Base-by-base conservation (phyloP, 2,329 filamentous ascomycete species). In the Aspergillus caelatus region DNA sequence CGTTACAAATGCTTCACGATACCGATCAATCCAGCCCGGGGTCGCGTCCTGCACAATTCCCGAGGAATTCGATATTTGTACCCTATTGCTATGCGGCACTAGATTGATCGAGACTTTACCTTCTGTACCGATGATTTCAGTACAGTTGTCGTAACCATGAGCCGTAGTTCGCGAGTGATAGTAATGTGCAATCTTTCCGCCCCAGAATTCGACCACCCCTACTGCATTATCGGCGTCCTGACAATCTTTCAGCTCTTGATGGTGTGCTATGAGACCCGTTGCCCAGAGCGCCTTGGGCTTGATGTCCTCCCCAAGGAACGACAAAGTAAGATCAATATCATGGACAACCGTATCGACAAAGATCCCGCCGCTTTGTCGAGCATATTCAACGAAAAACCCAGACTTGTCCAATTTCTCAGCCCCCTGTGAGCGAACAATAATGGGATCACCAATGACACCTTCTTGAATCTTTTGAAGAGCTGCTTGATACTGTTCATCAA, bases 281-380 rank as follows among this genome's bases (percentile, higher is more conserved):
- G 73, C 71, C 60, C 69, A 75, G 39, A 74, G 66, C 45, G 75
- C 69, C 68, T 78, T 74, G 12, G 34, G 34, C 26, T n/a, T 21
- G 19, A 66, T 61, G 1, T 67, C 68, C 39, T 72, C 65, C 28
- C 71, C 70, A n/a, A 76, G 65, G 59, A 68, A 74, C 62, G 59
- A 71, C 30, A 70, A 61, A 2, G 83, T 80, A 3, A 88, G 80
- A 65, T 88, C 86, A 65, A 89, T 89, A 67, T 89, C 87, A 78
- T 89, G 87, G 68, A 89, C 85, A 62, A 83, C 84, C 76, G 85
- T 88, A 77, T 89, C 87, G 60, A 89, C 87, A 68, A 89, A 89
- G 72, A 89, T 88, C 55, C 86, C 86, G 32, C 88, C 87, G 3
- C 79, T 83, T 74, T 84, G 86, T 68, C 86, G 80, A 12, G 87